phyloP scores from a whole-genome alignment of 139 green algal genomes.

The Coccomyxa sp. region DNA sequence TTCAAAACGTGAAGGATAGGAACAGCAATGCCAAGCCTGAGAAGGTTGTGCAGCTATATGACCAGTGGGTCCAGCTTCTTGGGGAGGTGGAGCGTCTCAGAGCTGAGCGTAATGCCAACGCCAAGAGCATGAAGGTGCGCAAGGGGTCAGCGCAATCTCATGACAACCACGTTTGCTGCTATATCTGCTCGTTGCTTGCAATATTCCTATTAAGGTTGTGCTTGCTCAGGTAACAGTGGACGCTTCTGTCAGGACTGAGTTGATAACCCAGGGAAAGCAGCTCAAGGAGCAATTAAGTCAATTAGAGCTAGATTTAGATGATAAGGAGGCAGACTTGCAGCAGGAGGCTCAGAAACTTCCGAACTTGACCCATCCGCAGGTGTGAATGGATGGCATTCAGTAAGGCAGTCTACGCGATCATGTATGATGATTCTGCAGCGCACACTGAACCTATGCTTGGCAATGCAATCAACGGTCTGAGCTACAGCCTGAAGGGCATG shows the following conservation, averaged over 20 bases:
- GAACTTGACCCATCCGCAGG: slow-evolving; percentile 88
- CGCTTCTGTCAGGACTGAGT: slow-evolving; percentile 47
- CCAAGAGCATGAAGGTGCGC: slow-evolving; percentile 83
- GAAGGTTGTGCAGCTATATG: slow-evolving; percentile 80
- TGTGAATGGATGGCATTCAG: too few relatives aligned
- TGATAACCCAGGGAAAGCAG: slow-evolving; percentile 81
- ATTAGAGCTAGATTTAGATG: slow-evolving; percentile 58
- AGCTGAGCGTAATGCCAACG: slow-evolving; percentile 80
- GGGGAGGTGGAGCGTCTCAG: slow-evolving; percentile 65
- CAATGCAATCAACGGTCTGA: background rate
- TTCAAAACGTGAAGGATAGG: slow-evolving; percentile 62
- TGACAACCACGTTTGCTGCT: too few relatives aligned
- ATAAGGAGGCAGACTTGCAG: slow-evolving; percentile 78
- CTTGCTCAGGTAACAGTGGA: slow-evolving; percentile 81
- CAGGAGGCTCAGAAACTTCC: slow-evolving; percentile 86
- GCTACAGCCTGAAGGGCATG: background rate
- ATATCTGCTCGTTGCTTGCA: too few relatives aligned
- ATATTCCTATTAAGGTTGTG: background rate
- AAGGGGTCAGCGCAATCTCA: background rate
- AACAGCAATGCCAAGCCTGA: slow-evolving; percentile 67
- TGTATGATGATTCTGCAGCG: too few relatives aligned
- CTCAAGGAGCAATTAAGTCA: slow-evolving; percentile 85
- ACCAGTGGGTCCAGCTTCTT: slow-evolving; percentile 58
- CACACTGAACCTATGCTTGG: too few relatives aligned
- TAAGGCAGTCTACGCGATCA: too few relatives aligned